Evolutionary conservation across 176 grass and related monocot genomes (phyloP).

Genomic region (Raddia guianensis): DNA sequence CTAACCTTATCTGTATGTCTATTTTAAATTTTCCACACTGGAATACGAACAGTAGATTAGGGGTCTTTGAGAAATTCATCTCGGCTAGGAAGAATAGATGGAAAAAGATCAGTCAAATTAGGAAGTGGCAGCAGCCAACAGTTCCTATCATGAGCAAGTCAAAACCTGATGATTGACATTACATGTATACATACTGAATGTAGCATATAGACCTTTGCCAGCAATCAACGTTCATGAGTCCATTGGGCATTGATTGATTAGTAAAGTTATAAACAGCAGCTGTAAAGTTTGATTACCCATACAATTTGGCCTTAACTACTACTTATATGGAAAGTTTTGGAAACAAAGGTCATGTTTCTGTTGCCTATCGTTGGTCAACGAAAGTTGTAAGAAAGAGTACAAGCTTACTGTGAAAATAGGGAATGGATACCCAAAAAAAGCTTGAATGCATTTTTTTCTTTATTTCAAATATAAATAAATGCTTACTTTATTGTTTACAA

Average conservation of each 20-base stretch:
- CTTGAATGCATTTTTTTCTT: not conserved
- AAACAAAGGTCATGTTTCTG: not conserved
- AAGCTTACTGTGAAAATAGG: not conserved
- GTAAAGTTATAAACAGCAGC: not conserved
- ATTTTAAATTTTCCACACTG: not conserved
- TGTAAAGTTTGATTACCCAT: not conserved
- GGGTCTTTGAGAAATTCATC: not conserved
- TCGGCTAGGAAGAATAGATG: not conserved
- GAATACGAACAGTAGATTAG: not conserved
- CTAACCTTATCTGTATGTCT: not conserved
- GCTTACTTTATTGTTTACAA: not conserved
- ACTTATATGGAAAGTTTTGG: not conserved
- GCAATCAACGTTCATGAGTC: not conserved
- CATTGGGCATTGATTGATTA: not conserved
- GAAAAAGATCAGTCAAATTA: not conserved
- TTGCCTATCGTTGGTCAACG: not conserved
- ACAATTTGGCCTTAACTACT: not conserved
- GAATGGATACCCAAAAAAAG: not conserved
- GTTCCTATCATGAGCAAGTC: not conserved
- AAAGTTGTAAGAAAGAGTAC: not conserved
- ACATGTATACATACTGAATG: not conserved
- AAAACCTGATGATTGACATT: not conserved
- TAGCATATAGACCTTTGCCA: not conserved
- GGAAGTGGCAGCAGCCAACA: not conserved
- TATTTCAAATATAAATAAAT: slow-evolving; percentile 2